Evolutionary conservation across 2,329 filamentous ascomycete genomes (phyloP).

Genomic region (Colletotrichum paranaense): DNA sequence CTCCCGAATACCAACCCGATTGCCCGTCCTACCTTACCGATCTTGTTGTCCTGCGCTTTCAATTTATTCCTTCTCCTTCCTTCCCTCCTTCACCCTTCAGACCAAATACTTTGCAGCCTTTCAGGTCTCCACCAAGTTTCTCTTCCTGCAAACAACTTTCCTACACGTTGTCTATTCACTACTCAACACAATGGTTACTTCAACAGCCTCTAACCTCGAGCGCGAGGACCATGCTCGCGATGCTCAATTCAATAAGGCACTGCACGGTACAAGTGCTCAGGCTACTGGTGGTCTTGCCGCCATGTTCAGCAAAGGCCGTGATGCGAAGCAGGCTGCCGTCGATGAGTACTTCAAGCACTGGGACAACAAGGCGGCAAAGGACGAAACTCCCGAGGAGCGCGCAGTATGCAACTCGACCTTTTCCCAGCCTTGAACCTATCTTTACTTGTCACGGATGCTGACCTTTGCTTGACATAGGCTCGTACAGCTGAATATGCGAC

Average conservation of each 20-base stretch:
- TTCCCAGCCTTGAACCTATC: conserved; percentile 17
- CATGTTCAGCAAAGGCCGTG: conserved; percentile 81
- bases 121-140: neutral
- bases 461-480: conserved; percentile 58
- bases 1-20: neutral
- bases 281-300: conserved; percentile 79
- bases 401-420: conserved; percentile 62
- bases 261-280: conserved; percentile 80
- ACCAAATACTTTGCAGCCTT: neutral
- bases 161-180: conserved; percentile 25
- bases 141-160: neutral
- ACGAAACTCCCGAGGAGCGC: conserved; percentile 79
- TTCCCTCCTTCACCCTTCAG: neutral
- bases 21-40: neutral
- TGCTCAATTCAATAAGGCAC: conserved; percentile 89
- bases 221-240: conserved; percentile 85
- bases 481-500: conserved; percentile 87
- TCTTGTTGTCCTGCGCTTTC: neutral
- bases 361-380: conserved; percentile 80
- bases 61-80: neutral
- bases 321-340: conserved; percentile 79
- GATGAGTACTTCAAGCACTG: conserved; percentile 94
- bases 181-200: conserved; percentile 57
- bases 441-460: neutral
- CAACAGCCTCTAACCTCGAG: conserved; percentile 69